Percentiles rank a stretch among this genome's conserved stretches.
Evolutionary conservation across 2,329 filamentous ascomycete genomes (phyloP).

Genomic region (Xylaria digitata): DNA sequence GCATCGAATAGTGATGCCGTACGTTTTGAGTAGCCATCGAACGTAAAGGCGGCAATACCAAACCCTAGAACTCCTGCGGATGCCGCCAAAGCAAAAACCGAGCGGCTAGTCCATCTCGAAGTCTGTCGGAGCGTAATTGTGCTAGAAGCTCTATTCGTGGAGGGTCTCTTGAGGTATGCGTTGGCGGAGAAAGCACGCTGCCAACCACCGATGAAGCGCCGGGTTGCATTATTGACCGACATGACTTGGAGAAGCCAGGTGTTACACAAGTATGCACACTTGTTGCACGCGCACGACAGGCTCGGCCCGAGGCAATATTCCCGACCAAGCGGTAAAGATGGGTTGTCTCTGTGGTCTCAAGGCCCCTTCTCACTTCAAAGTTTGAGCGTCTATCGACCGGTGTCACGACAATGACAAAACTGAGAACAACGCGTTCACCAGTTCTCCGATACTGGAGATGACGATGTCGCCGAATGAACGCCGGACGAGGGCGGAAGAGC

Average conservation of each 20-base stretch:
- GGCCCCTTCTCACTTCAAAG: neutral
- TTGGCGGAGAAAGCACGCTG: slow-evolving; percentile 29
- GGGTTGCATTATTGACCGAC: slow-evolving; percentile 32
- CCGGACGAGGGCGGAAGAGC: neutral
- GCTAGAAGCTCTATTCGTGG: slow-evolving; percentile 15
- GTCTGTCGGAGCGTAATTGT: slow-evolving; percentile 16
- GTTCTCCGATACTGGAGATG: neutral
- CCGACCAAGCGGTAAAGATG: neutral
- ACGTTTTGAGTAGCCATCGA: slow-evolving; percentile 42
- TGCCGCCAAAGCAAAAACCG: slow-evolving; percentile 47
- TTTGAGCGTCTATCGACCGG: neutral
- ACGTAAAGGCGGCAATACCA: slow-evolving; percentile 44
- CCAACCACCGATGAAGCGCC: slow-evolving; percentile 31
- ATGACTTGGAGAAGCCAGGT: slow-evolving; percentile 18
- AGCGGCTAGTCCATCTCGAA: slow-evolving; percentile 48
- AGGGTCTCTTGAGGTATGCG: slow-evolving; percentile 27
- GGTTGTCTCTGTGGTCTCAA: neutral
- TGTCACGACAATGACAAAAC: slow-evolving; percentile 3
- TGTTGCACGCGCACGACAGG: neutral
- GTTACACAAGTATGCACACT: slow-evolving; percentile 25
- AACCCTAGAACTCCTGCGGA: slow-evolving; percentile 49
- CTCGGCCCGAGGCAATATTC: neutral
- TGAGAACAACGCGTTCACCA: neutral
- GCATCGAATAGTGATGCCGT: slow-evolving; percentile 47
- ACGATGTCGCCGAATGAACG: slow-evolving; percentile 1